A percentile compares a stretch with the other conserved stretches of the same genome.
Conservation (phyloP, 805 yeast species). For the Peterozyma toletana region DNA sequence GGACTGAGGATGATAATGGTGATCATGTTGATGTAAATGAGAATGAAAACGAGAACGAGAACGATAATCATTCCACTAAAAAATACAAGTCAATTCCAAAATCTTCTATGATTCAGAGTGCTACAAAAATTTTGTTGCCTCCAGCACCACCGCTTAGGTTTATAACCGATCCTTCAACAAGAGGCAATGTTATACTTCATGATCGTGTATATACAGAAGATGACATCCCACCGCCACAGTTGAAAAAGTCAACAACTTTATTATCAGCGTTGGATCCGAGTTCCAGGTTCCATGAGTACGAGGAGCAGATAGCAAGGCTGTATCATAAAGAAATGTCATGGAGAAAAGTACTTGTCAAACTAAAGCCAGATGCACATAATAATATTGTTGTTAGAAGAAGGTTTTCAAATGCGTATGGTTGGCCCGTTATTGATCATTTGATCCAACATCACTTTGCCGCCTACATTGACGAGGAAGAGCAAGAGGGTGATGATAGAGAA, state of each 20-base stretch:
- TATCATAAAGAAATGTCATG: constrained; percentile 83
- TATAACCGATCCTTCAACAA: constrained; percentile 55
- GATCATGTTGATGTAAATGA: constrained; percentile 10
- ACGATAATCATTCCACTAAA: constrained; percentile 7
- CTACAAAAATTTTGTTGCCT: constrained; percentile 68
- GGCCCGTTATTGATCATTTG: constrained; percentile 86
- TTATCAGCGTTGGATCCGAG: constrained; percentile 23
- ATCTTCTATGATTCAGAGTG: constrained; percentile 73
- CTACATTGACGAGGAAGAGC: constrained; percentile 6
- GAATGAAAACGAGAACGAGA: constrained; percentile 10
- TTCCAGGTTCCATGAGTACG: constrained; percentile 38
- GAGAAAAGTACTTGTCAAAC: constrained; percentile 83
- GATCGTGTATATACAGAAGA: constrained; percentile 65
- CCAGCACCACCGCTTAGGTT: constrained; percentile 69
- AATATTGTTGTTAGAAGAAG: constrained; percentile 83
- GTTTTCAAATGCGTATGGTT: constrained; percentile 91
- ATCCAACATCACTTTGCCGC: constrained; percentile 55
- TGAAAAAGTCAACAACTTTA: constrained; percentile 19
- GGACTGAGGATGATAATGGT: constrained; percentile 9
- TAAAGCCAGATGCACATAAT: constrained; percentile 93
- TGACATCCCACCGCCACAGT: constrained; percentile 49
- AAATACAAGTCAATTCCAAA: constrained; percentile 40
- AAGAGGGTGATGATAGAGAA: background rate
- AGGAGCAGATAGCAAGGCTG: constrained; percentile 79
- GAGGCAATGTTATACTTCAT: constrained; percentile 70